These are phyloP conservation scores for Termitomyces sp. DNA, from an alignment of 768 basidiomycete genomes.

Conservation along the genomic window DNA sequence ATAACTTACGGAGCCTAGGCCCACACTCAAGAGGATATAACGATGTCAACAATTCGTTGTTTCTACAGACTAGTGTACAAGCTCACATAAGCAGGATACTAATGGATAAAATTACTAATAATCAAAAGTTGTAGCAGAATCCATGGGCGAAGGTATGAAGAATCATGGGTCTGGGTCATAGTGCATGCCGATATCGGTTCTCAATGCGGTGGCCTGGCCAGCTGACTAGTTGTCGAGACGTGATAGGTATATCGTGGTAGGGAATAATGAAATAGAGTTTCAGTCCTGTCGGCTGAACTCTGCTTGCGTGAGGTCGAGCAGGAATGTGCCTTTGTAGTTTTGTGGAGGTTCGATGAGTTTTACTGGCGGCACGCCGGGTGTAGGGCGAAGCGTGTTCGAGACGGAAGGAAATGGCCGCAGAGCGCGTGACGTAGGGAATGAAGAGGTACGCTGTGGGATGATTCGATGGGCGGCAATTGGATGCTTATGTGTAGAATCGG, in stretches of 20 bases:
- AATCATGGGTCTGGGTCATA: neutral
- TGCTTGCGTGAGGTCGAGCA: conserved; percentile 79
- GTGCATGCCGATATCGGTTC: conserved; percentile 11
- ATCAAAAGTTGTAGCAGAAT: conserved; percentile 4
- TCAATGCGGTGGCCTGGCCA: neutral
- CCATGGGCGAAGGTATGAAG: conserved; percentile 6
- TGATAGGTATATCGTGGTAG: conserved; percentile 4
- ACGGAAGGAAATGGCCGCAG: conserved; percentile 77
- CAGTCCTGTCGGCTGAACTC: conserved; percentile 69
- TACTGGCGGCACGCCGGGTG: conserved; percentile 40
- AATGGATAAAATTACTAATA: conserved; percentile 7
- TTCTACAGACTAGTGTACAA: conserved; percentile 13
- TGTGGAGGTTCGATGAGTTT: conserved; percentile 82
- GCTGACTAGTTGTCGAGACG: neutral
- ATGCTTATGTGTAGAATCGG: conserved; percentile 34
- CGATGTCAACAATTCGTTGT: neutral
- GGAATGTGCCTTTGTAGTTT: conserved; percentile 65
- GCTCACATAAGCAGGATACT: conserved; percentile 8
- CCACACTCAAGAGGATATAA: neutral
- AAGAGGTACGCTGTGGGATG: conserved; percentile 40
- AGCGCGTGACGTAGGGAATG: conserved; percentile 71
- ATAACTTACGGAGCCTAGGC: neutral
- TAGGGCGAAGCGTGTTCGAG: conserved; percentile 37
- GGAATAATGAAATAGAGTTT: neutral
- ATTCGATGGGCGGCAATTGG: conserved; percentile 28